Base-by-base conservation (phyloP, 2,329 filamentous ascomycete species). In the Clonostachys byssicola region DNA sequence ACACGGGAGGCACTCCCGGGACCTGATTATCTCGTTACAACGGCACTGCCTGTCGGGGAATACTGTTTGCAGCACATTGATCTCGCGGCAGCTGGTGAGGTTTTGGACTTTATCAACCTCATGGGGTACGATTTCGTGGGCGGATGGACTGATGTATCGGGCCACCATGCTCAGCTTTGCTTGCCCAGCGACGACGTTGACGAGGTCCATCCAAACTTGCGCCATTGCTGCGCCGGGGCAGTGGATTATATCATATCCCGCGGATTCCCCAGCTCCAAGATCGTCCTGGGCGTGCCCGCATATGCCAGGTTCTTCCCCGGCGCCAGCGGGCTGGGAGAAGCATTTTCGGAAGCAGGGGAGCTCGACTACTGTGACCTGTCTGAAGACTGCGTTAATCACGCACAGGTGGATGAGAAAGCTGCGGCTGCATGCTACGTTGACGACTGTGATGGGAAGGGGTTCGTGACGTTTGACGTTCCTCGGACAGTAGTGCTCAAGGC, bases 91-190 rank as follows among this genome's bases (percentile, higher is more conserved):
- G 76, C 78, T 2, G 69, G 75, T 2, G 54, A 67, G 5, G 65
- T 79, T 36, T 70, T 87, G 42, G 81, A 87, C 59, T 70, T 78
- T 55, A 66, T 87, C 51, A 86, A 87, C 56, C 68, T 88, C 41
- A 88, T 88, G 85, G 73, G 77, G 12, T 88, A 88, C 58, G 84
- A 88, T 60, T 86, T 86, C 54, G 73, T 76, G 0, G 84, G 84
- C 0, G 73, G 80, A 8, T 87, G 83, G 84, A 75, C 74, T 3
- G 61, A 70, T 18, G 73, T 77, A 33, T 77, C 75, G 10, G 84
- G 83, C 12, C 81, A 87, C 57, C 83, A 87, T 36, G 79, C 83
- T 2, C 81, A 85, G 56, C 74, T 88, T 0, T 73, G 74, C 45
- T 66, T 74, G 0, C 73, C 73, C 2, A 56, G 52, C 4, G 51